Percentiles rank a stretch among this genome's conserved stretches.
Conservation (phyloP, 768 basidiomycete genomes). For the Rossbeevera mucosa region DNA sequence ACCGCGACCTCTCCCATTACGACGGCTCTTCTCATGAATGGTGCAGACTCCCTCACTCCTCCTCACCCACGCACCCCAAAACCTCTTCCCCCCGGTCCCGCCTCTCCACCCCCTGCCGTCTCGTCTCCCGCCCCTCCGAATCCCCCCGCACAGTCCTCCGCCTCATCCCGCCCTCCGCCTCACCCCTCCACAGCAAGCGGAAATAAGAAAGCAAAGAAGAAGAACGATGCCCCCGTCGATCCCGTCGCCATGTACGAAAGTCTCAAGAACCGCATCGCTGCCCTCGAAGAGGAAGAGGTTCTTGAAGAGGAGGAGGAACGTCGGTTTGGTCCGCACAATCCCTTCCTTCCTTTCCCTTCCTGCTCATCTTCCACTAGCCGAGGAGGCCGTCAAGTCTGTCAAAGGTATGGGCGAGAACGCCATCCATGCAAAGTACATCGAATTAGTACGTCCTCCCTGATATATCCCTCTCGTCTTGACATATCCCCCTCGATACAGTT, state of each 20-base stretch:
- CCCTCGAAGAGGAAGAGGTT: slow-evolving; percentile 83
- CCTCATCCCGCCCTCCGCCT: slow-evolving; percentile 31
- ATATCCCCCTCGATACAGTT: slow-evolving; percentile 49
- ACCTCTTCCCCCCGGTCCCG: slow-evolving; percentile 54
- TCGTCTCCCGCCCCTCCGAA: slow-evolving; percentile 27
- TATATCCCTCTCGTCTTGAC: slow-evolving; percentile 17
- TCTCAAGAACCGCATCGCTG: slow-evolving; percentile 83
- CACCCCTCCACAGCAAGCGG: slow-evolving; percentile 29
- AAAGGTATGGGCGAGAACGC: slow-evolving; percentile 79
- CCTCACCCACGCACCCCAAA: slow-evolving; percentile 37
- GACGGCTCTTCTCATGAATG: slow-evolving; percentile 41
- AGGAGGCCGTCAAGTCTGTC: slow-evolving; percentile 84
- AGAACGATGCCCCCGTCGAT: slow-evolving; percentile 63
- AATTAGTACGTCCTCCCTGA: slow-evolving; percentile 55
- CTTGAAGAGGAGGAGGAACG: slow-evolving; percentile 85
- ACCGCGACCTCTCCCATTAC: slow-evolving; percentile 1
- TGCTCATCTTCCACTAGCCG: slow-evolving; percentile 46
- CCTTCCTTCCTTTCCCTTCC: background rate
- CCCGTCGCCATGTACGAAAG: slow-evolving; percentile 85
- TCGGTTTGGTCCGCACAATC: slow-evolving; percentile 55
- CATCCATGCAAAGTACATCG: slow-evolving; percentile 83
- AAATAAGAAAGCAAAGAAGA: slow-evolving; percentile 62
- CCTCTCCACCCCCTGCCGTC: slow-evolving; percentile 53
- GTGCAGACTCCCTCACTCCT: slow-evolving; percentile 31
- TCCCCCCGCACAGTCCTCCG: slow-evolving; percentile 35